Base-by-base conservation (phyloP, 2,329 filamentous ascomycete genomes). In the Pleoardoris graminearum region DNA sequence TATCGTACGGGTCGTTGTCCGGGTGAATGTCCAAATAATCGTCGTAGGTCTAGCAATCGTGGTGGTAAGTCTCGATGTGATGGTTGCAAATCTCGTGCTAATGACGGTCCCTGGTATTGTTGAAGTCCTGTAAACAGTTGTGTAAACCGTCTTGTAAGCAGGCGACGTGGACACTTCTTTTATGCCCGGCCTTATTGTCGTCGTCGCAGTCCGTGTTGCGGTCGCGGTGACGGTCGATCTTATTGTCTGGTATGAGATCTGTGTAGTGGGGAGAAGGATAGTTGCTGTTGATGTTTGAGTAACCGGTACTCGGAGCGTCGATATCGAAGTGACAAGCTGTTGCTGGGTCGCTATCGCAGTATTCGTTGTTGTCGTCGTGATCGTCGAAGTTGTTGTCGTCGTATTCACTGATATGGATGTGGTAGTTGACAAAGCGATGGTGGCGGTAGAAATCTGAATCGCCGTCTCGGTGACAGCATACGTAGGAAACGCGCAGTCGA, bases 401-500 rank as follows among this genome's bases (percentile, higher is more conserved):
- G 17, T 29, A 23, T 8, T 45, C 4, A 44, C 16, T 2, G 38
- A 35, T 27, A 47, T 52, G 4, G 5, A 8, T 12, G 49, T 54
- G 1, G 47, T 36, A 7, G 50, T 56, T 19, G 37, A 3, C 11
- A 42, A n/a, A 4, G 39, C 27, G 4, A 30, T 16, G 7, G 50
- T 47, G 11, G 27, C 37, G 1, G 50, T 53, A 7, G 51, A 36
- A 8, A 33, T 52, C 4, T 11, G 33, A 11, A 48, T 50, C 1
- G 17, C 17, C 7, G 42, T 49, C 22, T 30, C 27, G 5, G 47
- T 39, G 8, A 39, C 33, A n/a, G 49, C 53, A 29, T 51, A 63
- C 0, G 50, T 14, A 6, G 57, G 61, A 16, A 63, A 58, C 1
- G 36, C 37, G 39, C 57, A 64, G 30, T 48, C 53, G 22, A 62